These are phyloP conservation scores for Enterocytospora artemiae DNA, from an alignment of 371 early-diverging fungal species.

Conservation along the genomic window DNA sequence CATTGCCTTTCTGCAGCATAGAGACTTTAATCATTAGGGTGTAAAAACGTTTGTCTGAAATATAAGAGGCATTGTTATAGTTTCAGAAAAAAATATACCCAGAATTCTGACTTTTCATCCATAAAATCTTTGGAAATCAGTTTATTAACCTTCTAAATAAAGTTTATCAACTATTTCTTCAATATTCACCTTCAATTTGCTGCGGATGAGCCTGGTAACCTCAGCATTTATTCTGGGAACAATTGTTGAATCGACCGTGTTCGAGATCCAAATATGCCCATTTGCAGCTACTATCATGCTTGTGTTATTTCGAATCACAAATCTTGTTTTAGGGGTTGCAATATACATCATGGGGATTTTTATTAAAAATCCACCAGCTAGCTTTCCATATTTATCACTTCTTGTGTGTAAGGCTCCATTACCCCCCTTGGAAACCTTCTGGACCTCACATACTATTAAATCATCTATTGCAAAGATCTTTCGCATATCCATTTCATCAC, in stretches of 20 bases:
- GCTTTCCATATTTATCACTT: constrained; percentile 82
- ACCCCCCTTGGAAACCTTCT: constrained; percentile 74
- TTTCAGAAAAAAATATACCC: no score
- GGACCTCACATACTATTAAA: constrained; percentile 86
- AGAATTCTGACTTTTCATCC: no score
- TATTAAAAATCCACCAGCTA: constrained; percentile 54
- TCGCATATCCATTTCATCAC: constrained; percentile 93
- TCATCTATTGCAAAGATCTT: constrained; percentile 84
- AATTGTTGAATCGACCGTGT: no score
- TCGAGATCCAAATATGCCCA: not conserved
- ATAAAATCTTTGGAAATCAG: not conserved
- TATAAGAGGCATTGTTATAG: no score
- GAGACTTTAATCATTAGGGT: constrained; percentile 48
- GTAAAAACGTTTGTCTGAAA: constrained; percentile 5
- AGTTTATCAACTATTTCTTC: not conserved
- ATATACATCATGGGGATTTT: constrained; percentile 24
- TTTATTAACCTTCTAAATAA: no score
- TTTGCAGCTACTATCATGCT: constrained; percentile 59
- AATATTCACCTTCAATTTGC: not conserved
- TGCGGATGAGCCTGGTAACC: not conserved
- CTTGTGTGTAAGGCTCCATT: constrained; percentile 81
- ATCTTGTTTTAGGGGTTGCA: constrained; percentile 21
- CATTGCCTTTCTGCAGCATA: constrained; percentile 40
- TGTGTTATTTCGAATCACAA: constrained; percentile 59
- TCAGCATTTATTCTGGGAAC: no score